phyloP scores from a whole-genome alignment of 169 alveolate genomes.

The Besnoitia besnoiti region DNA sequence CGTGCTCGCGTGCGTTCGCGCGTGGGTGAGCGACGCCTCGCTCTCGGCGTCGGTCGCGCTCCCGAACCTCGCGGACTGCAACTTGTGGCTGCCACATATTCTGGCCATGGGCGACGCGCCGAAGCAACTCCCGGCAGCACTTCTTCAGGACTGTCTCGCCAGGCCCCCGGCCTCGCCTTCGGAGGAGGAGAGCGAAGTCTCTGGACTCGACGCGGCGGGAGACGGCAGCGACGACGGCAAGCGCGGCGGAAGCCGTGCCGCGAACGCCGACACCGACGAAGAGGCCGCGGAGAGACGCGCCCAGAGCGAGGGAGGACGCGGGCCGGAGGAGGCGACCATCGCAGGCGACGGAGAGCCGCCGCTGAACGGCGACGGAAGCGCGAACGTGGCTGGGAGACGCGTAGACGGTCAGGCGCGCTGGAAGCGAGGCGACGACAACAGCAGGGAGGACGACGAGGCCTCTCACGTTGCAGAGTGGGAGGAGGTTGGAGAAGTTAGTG shows the following conservation, averaged over 20 bases:
- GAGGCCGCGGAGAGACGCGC: background rate
- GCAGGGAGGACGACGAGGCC: background rate
- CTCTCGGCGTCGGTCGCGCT: background rate
- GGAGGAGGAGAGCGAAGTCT: too few relatives aligned
- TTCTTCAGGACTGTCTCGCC: background rate
- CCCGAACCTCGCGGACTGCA: background rate
- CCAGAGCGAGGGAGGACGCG: background rate
- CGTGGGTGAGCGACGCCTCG: background rate
- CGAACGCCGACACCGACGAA: background rate
- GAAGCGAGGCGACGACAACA: background rate
- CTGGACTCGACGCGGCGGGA: too few relatives aligned
- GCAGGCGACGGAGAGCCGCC: too few relatives aligned
- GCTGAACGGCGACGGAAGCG: too few relatives aligned
- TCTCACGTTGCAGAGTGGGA: background rate
- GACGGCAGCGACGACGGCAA: background rate
- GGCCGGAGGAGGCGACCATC: too few relatives aligned
- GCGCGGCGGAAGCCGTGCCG: background rate
- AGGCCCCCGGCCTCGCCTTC: too few relatives aligned
- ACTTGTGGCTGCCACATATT: background rate
- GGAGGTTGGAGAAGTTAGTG: constrained; percentile 22
- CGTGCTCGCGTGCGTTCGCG: constrained; percentile 13
- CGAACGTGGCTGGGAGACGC: background rate
- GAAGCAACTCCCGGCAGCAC: background rate
- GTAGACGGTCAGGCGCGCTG: background rate
- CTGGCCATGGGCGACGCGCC: background rate